phyloP scores from a whole-genome alignment of 1,284 basidiomycete genomes.

The Coriolopsis trogii region DNA sequence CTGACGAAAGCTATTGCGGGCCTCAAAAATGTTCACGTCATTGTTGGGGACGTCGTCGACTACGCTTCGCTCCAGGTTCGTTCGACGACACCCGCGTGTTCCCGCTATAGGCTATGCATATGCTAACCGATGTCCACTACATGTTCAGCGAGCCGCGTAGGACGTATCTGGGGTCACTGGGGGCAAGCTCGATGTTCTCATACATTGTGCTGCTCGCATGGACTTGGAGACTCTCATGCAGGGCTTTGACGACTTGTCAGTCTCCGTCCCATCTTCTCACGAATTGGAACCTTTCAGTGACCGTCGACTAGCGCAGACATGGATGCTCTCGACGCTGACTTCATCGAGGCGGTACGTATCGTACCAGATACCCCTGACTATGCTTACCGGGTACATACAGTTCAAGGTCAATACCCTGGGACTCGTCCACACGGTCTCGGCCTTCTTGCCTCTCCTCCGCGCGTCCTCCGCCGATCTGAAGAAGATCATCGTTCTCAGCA shows the following conservation, averaged over 20 bases:
- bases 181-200: constrained; percentile 8
- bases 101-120: background rate
- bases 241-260: constrained; percentile 14
- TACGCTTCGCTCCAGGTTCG: constrained; percentile 25
- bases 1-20: constrained; percentile 20
- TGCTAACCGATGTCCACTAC: background rate
- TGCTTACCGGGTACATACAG: constrained; percentile 7
- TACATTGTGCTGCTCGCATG: constrained; percentile 12
- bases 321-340: constrained; percentile 20
- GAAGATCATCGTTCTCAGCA: constrained; percentile 41
- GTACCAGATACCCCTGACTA: background rate
- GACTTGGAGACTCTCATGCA: background rate
- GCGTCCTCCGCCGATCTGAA: constrained; percentile 37
- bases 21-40: constrained; percentile 28
- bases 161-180: constrained; percentile 6
- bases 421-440: constrained; percentile 39
- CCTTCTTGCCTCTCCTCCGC: constrained; percentile 41
- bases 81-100: too few species aligned
- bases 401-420: constrained; percentile 43
- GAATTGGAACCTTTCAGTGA: too few species aligned
- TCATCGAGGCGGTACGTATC: constrained; percentile 14
- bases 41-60: constrained; percentile 30
- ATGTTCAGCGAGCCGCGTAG: constrained; percentile 5
- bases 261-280: background rate
- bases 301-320: constrained; percentile 10